Base-by-base conservation (phyloP, 192 early-diverging fungal genomes). In the Piromyces sp. region DNA sequence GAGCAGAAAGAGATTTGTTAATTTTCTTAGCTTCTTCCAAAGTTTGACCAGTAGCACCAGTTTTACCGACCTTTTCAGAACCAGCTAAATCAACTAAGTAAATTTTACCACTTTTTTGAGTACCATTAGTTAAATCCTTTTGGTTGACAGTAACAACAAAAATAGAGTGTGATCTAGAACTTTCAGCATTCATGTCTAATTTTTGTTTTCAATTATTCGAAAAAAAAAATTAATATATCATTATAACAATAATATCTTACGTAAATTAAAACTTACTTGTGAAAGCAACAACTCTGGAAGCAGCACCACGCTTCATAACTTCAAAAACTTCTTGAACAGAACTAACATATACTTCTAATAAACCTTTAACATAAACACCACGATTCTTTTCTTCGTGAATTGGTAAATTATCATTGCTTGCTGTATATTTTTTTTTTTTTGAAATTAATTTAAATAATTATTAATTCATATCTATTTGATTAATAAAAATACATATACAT, bases 21-120 rank as follows among this genome's bases (percentile, higher is more conserved):
- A 99, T 99, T 88, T 97, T 99, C 87, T 99, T 99, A 84, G 98
- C 98, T 84, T 99, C 98, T 86, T 99, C 98, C 36, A 99, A 86
- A 2, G 96, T 98, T 86, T 99, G 98, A 36, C 98, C 97, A 3
- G 96, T 95, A 12, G 98, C 98, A 79, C 96, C 97, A 31, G 98
- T 99, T 86, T 99, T 99, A 79, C 93, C 94, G 30, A 95, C 90
- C 88, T 98, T 99, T 89, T 99, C 97, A 28, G 96, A 98, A 84
- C 98, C 98, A 29, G 98, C 98, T 85, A 99, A 88, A 94, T 99
- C 98, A 38, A 98, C 98, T 79, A 99, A 88, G 80, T 94, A 98
- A 79, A 98, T 88, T 81, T 95, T 95, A 79, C 97, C 97, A 79
- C 92, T 93, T 86, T 95, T 96, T 79, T 91, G 93, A 85, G 93